These are phyloP conservation scores for Gyromitra esculenta DNA, from an alignment of 2,329 filamentous ascomycete genomes.

Conservation along the genomic window DNA sequence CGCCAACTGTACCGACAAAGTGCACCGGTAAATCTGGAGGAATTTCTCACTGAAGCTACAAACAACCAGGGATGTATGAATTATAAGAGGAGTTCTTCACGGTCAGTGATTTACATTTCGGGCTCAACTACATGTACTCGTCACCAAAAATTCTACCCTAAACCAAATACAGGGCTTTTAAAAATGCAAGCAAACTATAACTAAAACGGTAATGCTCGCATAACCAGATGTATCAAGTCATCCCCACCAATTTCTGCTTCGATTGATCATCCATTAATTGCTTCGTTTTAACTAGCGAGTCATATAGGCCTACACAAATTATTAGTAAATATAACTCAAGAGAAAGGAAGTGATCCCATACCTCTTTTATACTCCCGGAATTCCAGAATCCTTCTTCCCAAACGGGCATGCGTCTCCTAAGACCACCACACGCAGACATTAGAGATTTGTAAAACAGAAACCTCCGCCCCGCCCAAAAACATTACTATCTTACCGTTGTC, in stretches of 20 bases:
- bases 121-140: not conserved
- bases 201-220: not conserved
- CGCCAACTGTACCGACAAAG: not conserved
- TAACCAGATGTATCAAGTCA: not conserved
- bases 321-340: not conserved
- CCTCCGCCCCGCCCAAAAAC: too few relatives aligned
- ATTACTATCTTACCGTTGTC: not conserved
- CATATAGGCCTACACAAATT: conserved; percentile 14
- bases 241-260: not conserved
- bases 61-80: too few relatives aligned
- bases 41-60: not conserved
- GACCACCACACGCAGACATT: not conserved
- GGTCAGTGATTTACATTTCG: not conserved
- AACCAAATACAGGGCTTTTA: not conserved
- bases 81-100: too few relatives aligned
- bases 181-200: not conserved
- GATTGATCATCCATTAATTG: not conserved
- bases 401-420: conserved; percentile 11
- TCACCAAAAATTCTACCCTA: not conserved
- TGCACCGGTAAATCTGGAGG: not conserved
- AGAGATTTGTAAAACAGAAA: not conserved
- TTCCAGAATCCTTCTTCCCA: conserved; percentile 28
- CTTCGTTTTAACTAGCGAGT: conserved; percentile 15
- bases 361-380: conserved; percentile 33
- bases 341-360: not conserved